Conservation (phyloP, 1,284 basidiomycete species). For the Retiboletus flavoniger region DNA sequence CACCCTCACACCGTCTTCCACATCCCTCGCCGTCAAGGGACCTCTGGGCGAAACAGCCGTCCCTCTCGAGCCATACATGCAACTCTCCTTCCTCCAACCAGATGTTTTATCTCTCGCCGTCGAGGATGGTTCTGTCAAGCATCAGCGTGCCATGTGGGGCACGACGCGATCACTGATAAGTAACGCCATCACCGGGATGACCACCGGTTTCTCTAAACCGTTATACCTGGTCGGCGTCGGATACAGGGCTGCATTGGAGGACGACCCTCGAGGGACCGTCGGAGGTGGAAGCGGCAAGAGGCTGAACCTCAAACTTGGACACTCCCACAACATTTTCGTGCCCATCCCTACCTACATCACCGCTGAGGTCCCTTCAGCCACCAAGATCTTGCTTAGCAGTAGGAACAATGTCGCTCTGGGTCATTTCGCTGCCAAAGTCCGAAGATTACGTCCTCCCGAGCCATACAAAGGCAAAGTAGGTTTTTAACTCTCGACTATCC, state of each 20-base stretch:
- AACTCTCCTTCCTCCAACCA: conserved; percentile 53
- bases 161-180: conserved; percentile 84
- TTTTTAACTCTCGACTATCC: conserved; percentile 9
- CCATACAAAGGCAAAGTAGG: conserved; percentile 96
- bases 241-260: conserved; percentile 86
- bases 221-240: conserved; percentile 94
- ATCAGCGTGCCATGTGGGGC: conserved; percentile 91
- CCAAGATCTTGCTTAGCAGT: conserved; percentile 66
- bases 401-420: conserved; percentile 81
- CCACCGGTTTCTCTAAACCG: conserved; percentile 80
- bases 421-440: conserved; percentile 84
- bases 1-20: conserved; percentile 53
- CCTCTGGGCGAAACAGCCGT: conserved; percentile 75
- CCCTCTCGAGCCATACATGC: conserved; percentile 68
- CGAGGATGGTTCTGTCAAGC: conserved; percentile 67
- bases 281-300: conserved; percentile 61
- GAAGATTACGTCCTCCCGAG: conserved; percentile 86
- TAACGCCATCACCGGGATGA: conserved; percentile 91
- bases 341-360: conserved; percentile 81
- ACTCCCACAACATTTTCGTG: conserved; percentile 83
- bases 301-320: conserved; percentile 89
- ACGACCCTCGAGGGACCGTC: conserved; percentile 67
- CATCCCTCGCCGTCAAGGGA: conserved; percentile 63
- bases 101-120: conserved; percentile 62
- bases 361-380: conserved; percentile 67